phyloP scores from a whole-genome alignment of 108 stramenopile genomes.

The Nannochloropsis oceanica region DNA sequence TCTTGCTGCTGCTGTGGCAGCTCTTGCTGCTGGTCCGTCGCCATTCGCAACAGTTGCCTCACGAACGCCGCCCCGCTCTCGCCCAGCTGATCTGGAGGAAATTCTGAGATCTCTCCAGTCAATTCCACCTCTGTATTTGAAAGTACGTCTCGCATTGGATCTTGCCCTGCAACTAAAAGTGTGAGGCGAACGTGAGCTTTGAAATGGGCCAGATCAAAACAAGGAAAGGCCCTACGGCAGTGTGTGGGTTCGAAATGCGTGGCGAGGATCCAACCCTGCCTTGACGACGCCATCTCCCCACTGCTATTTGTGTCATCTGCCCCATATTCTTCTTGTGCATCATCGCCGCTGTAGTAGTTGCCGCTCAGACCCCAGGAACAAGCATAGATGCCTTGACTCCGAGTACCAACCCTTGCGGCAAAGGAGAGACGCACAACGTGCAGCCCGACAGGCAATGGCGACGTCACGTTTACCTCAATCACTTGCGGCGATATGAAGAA shows the following conservation, averaged over 20 bases:
- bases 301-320: neutral
- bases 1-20: neutral
- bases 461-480: constrained; percentile 1
- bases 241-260: constrained; percentile 28
- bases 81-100: neutral
- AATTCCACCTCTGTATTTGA: constrained; percentile 9
- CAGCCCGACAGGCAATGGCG: neutral
- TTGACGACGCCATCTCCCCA: neutral
- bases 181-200: constrained; percentile 24
- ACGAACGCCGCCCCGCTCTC: neutral
- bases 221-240: constrained; percentile 20
- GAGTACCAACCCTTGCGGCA: neutral
- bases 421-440: neutral
- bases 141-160: neutral
- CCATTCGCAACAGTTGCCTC: neutral
- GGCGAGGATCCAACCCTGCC: neutral
- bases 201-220: constrained; percentile 10
- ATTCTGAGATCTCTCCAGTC: too few species aligned
- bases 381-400: neutral
- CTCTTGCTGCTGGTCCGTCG: neutral
- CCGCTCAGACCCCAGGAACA: neutral
- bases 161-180: neutral
- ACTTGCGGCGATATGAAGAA: neutral
- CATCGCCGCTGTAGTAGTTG: neutral
- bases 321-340: neutral